Base-by-base conservation (phyloP, 2,329 filamentous ascomycete species). In the Metarhizium guizhouense region DNA sequence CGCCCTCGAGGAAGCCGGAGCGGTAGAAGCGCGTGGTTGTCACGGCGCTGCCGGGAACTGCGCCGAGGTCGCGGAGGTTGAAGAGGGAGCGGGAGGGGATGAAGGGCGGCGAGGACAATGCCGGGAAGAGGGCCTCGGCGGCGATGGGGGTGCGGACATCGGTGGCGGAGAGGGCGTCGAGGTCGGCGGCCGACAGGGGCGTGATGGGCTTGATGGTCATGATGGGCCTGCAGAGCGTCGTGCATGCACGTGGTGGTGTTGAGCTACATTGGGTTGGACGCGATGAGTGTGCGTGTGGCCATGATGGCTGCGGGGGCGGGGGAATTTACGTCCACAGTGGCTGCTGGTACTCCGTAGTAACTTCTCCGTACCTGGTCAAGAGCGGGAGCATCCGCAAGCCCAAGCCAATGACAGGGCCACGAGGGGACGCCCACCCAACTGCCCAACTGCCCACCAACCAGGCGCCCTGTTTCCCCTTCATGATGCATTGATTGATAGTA, bases 61-160 rank as follows among this genome's bases (percentile, higher is more conserved):
- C 67, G 53, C 77, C 79, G 13, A 79, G 62, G 62, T 82, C 78
- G 52, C 78, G 77, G 52, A 75, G 67, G 67, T 81, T 81, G 70
- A 80, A 74, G 32, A 78, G 75, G 40, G 75, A 74, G 30, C 69
- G 70, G 32, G 76, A 65, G 54, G 67, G 62, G 58, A 80, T 60
- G 62, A 82, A 81, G 7, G 78, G 79, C 7, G 74, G 62, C n/a
- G 65, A 63, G 8, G 65, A 61, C 34, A 80, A 63, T 32, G 72
- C 68, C 0, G 70, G 63, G 2, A 63, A 57, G 53, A 76, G 70
- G 34, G 66, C 53, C 20, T 70, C 68, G 3, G 67, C 57, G 3
- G 73, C 63, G 53, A 81, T 71, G 43, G 71, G 65, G 3, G 64
- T 58, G 47, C 63, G 63, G 40, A 75, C 71, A 58, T 78, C 73